Conservation (phyloP, 2,329 filamentous ascomycete species). For the Aspergillus sp. region DNA sequence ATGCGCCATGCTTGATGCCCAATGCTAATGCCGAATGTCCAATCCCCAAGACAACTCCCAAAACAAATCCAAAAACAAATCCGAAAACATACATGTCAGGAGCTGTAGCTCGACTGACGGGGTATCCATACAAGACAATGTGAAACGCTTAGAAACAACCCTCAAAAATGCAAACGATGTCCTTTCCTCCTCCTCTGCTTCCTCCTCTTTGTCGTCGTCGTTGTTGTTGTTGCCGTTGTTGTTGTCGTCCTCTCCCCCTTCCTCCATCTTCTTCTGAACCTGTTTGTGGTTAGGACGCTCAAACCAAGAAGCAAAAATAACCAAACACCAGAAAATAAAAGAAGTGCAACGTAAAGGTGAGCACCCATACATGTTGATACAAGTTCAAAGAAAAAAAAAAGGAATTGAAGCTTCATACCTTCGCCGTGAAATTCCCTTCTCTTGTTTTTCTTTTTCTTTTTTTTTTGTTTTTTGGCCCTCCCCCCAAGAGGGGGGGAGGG, state of each 20-base stretch:
- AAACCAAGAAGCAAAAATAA: neutral
- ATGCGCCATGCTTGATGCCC: neutral
- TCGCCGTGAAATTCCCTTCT: no score
- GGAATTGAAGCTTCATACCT: no score
- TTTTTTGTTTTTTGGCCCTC: neutral
- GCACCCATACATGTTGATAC: no score
- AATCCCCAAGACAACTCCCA: neutral
- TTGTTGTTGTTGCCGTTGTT: no score
- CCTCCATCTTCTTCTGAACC: neutral
- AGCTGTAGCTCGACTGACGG: conserved; percentile 27
- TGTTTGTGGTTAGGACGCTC: no score
- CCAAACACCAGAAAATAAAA: neutral
- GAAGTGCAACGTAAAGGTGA: no score
- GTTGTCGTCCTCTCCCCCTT: no score
- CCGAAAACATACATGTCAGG: conserved; percentile 18
- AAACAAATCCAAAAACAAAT: neutral
- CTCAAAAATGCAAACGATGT: neutral
- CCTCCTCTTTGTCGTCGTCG: neutral
- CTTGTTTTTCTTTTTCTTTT: neutral
- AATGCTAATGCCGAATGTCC: no score
- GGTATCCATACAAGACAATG: conserved; percentile 18
- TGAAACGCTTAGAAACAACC: neutral
- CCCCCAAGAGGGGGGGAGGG: no score
- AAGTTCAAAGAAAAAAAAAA: no score
- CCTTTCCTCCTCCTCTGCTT: neutral